Evolutionary conservation across 768 basidiomycete genomes (phyloP).

Genomic region (Antrodiella citrinella): DNA sequence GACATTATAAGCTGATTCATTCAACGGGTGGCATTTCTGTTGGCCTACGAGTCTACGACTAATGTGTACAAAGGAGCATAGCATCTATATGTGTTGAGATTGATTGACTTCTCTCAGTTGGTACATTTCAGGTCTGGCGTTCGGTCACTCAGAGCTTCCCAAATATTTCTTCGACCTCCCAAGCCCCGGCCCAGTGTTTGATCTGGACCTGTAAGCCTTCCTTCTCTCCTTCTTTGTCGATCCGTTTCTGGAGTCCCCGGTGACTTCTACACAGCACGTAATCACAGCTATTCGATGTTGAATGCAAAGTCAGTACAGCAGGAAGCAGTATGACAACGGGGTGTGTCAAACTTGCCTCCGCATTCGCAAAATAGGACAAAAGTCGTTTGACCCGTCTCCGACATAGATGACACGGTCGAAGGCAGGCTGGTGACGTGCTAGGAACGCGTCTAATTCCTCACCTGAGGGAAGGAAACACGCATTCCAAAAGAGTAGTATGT

Average conservation of each 20-base stretch:
- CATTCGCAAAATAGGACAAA: conserved; percentile 83
- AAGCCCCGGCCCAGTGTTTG: conserved; percentile 87
- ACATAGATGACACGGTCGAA: conserved; percentile 84
- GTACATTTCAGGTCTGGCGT: too few species aligned
- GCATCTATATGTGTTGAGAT: too few species aligned
- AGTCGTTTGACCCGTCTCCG: conserved; percentile 94
- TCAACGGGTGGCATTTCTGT: too few species aligned
- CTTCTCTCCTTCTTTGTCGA: conserved; percentile 57
- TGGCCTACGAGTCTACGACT: too few species aligned
- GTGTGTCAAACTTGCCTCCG: conserved; percentile 40
- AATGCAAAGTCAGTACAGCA: background rate
- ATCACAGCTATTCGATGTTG: conserved; percentile 53
- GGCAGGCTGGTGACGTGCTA: conserved; percentile 45
- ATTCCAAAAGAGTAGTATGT: background rate
- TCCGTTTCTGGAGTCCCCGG: conserved; percentile 74
- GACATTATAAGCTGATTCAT: too few species aligned
- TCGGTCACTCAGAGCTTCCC: conserved; percentile 15
- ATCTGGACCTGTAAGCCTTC: conserved; percentile 65
- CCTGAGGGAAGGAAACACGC: conserved; percentile 36
- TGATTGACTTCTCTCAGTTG: too few species aligned
- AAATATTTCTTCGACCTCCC: conserved; percentile 92
- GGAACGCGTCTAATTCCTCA: conserved; percentile 84
- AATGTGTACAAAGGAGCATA: too few species aligned
- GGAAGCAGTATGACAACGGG: background rate
- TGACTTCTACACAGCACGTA: conserved; percentile 69